Base-by-base conservation (phyloP, 208 protist species). In the Leptomonas pyrrhocoris region DNA sequence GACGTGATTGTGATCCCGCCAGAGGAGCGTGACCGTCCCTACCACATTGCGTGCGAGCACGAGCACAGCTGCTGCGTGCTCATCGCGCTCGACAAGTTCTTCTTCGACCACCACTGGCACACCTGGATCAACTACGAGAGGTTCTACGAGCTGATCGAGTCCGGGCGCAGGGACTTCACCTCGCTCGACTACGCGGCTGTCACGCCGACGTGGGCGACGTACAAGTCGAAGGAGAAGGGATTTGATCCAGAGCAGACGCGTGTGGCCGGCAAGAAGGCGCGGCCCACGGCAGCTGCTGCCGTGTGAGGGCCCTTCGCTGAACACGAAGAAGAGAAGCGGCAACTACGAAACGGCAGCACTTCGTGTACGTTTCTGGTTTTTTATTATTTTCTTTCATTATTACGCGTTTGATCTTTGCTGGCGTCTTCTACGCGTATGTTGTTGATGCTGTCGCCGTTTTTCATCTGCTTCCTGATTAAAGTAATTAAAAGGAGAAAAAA, bases 61-160 rank as follows among this genome's bases (percentile, higher is more conserved):
- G 93, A 97, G 73, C 93, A 97, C 81, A 94, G 87, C 70, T 96
- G 93, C 81, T 97, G 93, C 69, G 86, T 95, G 38, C 85, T 97
- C 30, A 94, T 97, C 72, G 89, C 93, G 0, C 73, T 89, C 0
- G 84, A 94, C 49, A 89, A 92, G 55, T 97, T 97, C 73, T 88
- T 82, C 59, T 78, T 89, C 38, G 63, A 95, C 59, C 61, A 70
- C 0, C 75, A 73, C 28, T 96, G 91, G 91, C 84, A 97, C 77
- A 97, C 93, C 19, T 97, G 93, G 92, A 96, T 97, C 66, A 84
- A 97, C 78, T 96, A 94, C 66, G 83, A 90, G 12, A 86, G 84
- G 68, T 97, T 97, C 63, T 85, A 82, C 45, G 27, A 74, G 38
- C 74, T 97, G 16, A 74, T 87, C 2, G 74, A 80, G 28, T 86